Percentiles rank a stretch among this genome's conserved stretches.
These are phyloP conservation scores for Boletellus sp. DNA, from an alignment of 768 basidiomycete species.

Conservation along the genomic window DNA sequence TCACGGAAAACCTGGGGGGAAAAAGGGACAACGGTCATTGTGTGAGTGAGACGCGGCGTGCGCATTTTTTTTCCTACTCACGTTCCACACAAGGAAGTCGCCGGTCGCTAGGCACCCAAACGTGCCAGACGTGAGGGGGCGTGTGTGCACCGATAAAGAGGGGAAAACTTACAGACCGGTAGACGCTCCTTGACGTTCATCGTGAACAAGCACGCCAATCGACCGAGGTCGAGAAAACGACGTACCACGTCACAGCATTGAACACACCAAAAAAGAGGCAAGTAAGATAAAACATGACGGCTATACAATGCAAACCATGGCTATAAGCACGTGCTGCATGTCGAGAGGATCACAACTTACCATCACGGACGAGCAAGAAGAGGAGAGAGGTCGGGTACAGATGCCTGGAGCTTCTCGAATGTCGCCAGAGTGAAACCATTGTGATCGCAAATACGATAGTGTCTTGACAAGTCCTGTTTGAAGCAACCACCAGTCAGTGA, in stretches of 20 bases:
- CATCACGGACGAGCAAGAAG: slow-evolving; percentile 11
- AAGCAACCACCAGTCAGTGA: neutral
- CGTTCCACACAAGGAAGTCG: neutral
- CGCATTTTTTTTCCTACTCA: neutral
- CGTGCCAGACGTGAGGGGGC: no score
- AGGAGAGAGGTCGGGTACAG: slow-evolving; percentile 9
- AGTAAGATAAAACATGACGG: slow-evolving; percentile 1
- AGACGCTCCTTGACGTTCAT: neutral
- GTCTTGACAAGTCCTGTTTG: slow-evolving; percentile 9
- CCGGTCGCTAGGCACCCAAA: neutral
- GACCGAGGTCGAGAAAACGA: neutral
- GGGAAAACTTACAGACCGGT: neutral
- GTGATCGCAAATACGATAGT: no score
- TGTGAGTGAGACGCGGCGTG: no score
- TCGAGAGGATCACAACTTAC: neutral
- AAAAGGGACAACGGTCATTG: neutral
- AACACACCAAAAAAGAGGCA: neutral
- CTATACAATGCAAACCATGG: neutral
- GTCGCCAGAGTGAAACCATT: no score
- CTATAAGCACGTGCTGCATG: neutral
- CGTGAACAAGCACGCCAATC: neutral
- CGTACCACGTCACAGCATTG: slow-evolving; percentile 1
- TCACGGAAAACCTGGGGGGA: slow-evolving; percentile 9
- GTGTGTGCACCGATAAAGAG: neutral
- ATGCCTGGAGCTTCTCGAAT: neutral